Base-by-base conservation (phyloP, 139 green algal species). In the Coccomyxa sp. region DNA sequence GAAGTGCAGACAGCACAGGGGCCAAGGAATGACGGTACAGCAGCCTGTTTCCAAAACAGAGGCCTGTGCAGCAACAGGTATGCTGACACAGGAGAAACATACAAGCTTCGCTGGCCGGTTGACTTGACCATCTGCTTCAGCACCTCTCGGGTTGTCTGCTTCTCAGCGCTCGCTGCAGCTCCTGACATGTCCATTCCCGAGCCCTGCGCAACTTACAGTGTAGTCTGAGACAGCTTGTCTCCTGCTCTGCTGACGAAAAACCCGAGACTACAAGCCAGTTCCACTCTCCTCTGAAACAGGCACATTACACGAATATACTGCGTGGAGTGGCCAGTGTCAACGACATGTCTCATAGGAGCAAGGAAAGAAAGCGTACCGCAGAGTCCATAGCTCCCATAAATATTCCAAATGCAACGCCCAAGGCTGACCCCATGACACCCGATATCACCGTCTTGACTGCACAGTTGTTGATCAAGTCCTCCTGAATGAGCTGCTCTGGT, bases 391-490 rank as follows among this genome's bases (percentile, higher is more conserved):
- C 93, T 4, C 91, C 90, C 73, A 92, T 91, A 79, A 97, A 94
- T 6, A 97, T n/a, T 5, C 93, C 94, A 86, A 98, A 98, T 18
- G 93, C 85, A 7, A 94, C 76, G 8, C 94, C 94, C 37, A 95
- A 79, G 1, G 82, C 73, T 10, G 82, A 85, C 8, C 95, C 95
- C 88, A 96, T 93, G 0, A 90, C 92, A 0, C 84, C 84, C 10
- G 91, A 91, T 35, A 99, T 81, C 8, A 88, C 88, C 6, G 90
- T 92, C 33, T 93, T 90, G 14, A 95, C 82, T 1, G 83, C 87
- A 86, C 95, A 99, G 78, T 98, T 98, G 86, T 98, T 96, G 90
- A 98, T 96, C 22, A 95, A 85, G 37, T 98, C 95, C 72, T 96
- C 86, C 71, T 90, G 83, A 33, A 74, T 69, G 34, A 95, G 86